Evolutionary conservation across 352 stramenopile genomes (phyloP).

Genomic region (Phytophthora multivora): DNA sequence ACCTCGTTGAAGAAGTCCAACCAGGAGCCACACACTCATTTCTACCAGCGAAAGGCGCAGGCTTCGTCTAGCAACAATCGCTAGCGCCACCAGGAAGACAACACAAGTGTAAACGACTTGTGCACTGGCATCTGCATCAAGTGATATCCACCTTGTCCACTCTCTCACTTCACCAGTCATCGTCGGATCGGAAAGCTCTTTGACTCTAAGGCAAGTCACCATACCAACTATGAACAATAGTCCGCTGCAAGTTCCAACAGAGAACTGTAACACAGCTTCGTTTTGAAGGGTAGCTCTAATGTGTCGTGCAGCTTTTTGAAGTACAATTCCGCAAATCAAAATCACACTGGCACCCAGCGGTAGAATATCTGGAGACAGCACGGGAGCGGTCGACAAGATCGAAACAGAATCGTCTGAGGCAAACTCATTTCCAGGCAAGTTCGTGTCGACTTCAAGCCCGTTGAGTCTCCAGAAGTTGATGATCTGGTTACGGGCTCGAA

Average conservation of each 20-base stretch:
- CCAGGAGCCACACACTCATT: constrained; percentile 67
- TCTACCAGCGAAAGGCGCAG: constrained; percentile 35
- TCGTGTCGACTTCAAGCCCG: constrained; percentile 48
- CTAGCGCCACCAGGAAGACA: constrained; percentile 20
- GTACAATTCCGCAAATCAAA: constrained; percentile 45
- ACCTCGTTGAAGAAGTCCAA: constrained; percentile 60
- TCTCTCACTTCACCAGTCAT: neutral
- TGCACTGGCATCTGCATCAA: constrained; percentile 47
- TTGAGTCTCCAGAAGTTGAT: constrained; percentile 90
- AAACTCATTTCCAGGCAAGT: constrained; percentile 68
- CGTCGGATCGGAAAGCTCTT: constrained; percentile 16
- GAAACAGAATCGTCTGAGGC: constrained; percentile 79
- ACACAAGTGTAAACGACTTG: constrained; percentile 51
- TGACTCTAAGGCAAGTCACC: constrained; percentile 29
- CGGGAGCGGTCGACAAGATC: constrained; percentile 71
- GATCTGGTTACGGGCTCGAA: constrained; percentile 83
- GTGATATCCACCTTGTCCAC: constrained; percentile 12
- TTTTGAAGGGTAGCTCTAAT: neutral
- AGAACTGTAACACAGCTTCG: constrained; percentile 7
- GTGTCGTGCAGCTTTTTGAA: constrained; percentile 29
- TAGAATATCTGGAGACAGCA: constrained; percentile 37
- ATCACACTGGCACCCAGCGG: constrained; percentile 32
- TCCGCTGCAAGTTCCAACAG: constrained; percentile 15
- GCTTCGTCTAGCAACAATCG: constrained; percentile 1
- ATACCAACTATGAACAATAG: constrained; percentile 35